Base-by-base conservation (phyloP, 495 filamentous ascomycete genomes). In the Daldinia childiae region DNA sequence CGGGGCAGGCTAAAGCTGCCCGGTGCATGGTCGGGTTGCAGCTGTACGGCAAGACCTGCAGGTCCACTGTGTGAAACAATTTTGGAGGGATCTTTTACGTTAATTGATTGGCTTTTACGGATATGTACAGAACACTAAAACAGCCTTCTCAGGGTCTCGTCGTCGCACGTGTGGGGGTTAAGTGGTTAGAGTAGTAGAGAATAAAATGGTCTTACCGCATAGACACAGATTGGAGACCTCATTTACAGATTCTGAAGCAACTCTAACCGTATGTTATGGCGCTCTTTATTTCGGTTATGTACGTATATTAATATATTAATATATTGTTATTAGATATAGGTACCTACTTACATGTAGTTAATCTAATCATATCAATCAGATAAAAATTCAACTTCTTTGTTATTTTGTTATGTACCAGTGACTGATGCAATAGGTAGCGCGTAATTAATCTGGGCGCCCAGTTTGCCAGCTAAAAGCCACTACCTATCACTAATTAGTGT, bases 11-110 rank as follows among this genome's bases (percentile, higher is more conserved):
- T 54, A 36, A 55, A 32, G 62, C 21, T 34, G 32, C 26, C 36
- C 32, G 36, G 57, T 9, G 50, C 32, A 30, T 54, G 50, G 54
- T 17, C 17, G 29, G 39, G 41, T 66, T 59, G 52, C 54, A 69
- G 54, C 55, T 45, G 54, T 62, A 57, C 62, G 62, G 62, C 68
- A 61, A 69, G 45, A 65, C 27, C 68, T 71, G 68, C 68, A 71
- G 62, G 68, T 61, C 54, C 68, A 43, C 56, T 51, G 48, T 52
- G 19, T 30, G 43, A 61, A 57, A 62, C 62, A 17, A 38, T 41
- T 59, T 56, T 11, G 43, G 43, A 32, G 17, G 24, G 36, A 39
- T 41, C 0, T 50, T 36, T 39, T 52, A 11, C 24, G 17, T 36
- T 19, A 57, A 8, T 50, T 71, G 55, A 71, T 71, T 66, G 68